Conservation (phyloP, 345 rosid species). For the Eutrema yunnanense region DNA sequence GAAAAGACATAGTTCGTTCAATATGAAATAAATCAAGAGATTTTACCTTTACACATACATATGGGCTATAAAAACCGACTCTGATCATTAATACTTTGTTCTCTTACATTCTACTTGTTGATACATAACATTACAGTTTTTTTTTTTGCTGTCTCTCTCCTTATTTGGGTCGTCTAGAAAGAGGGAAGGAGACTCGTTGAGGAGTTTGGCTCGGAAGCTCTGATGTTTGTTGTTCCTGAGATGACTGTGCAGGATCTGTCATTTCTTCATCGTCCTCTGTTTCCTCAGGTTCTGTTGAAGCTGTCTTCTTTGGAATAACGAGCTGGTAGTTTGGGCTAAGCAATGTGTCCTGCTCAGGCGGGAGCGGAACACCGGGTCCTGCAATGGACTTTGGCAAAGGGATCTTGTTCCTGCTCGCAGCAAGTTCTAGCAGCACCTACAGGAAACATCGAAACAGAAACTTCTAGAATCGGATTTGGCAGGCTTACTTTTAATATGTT, state of each 20-base stretch:
- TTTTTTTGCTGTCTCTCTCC: background rate
- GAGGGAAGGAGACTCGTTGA: slow-evolving; percentile 73
- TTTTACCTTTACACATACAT: too few relatives aligned
- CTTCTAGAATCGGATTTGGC: background rate
- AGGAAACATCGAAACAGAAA: background rate
- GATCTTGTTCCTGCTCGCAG: slow-evolving; percentile 76
- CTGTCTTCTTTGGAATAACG: slow-evolving; percentile 50
- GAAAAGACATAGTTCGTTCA: background rate
- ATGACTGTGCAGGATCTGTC: slow-evolving; percentile 45
- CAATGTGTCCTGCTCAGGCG: slow-evolving; percentile 79
- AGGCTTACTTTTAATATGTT: background rate
- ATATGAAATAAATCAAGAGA: background rate
- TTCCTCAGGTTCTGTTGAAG: slow-evolving; percentile 57
- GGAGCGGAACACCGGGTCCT: slow-evolving; percentile 72
- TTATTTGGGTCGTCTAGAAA: slow-evolving; percentile 50
- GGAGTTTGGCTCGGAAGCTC: slow-evolving; percentile 41
- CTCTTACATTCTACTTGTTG: background rate
- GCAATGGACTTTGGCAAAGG: slow-evolving; percentile 73
- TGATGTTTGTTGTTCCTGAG: slow-evolving; percentile 40
- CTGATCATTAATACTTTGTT: background rate
- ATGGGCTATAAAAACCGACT: too few relatives aligned
- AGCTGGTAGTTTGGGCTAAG: slow-evolving; percentile 80
- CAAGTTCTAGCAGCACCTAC: slow-evolving; percentile 69
- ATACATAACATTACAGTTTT: background rate
- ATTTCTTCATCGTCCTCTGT: slow-evolving; percentile 73